phyloP scores from a whole-genome alignment of 2,329 filamentous ascomycete species.

The Sporothrix variecibatus region DNA sequence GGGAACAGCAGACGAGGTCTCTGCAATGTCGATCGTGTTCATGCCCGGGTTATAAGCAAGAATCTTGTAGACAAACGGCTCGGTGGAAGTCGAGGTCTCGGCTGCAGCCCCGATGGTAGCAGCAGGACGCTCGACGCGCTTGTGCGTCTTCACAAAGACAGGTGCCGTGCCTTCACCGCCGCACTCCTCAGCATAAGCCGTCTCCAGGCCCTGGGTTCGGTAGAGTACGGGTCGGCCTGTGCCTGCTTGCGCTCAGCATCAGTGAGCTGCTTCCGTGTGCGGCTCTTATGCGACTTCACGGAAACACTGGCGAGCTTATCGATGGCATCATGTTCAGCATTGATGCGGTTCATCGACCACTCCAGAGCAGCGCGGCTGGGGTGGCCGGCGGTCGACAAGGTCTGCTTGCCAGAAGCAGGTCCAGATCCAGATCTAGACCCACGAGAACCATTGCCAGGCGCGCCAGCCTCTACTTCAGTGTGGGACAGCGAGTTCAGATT shows the following conservation, averaged over 20 bases:
- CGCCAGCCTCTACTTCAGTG: not conserved
- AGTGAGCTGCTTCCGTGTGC: not conserved
- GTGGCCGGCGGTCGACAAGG: not conserved
- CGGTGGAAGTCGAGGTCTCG: not conserved
- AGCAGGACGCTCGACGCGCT: not conserved
- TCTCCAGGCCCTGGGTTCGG: constrained; percentile 50
- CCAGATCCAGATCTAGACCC: not conserved
- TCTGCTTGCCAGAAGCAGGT: constrained; percentile 14
- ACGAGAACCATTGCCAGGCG: not conserved
- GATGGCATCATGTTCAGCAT: constrained; percentile 36
- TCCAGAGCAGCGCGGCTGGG: constrained; percentile 36
- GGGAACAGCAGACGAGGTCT: constrained; percentile 59
- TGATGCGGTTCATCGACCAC: constrained; percentile 36
- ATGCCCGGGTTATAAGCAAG: constrained; percentile 65
- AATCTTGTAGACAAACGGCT: constrained; percentile 57
- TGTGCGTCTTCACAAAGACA: constrained; percentile 39
- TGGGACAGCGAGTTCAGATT: constrained; percentile 25
- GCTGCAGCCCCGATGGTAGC: not conserved
- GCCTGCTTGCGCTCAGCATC: constrained; percentile 24
- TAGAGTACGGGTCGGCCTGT: constrained; percentile 42
- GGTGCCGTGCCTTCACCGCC: constrained; percentile 41
- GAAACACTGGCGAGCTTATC: constrained; percentile 36
- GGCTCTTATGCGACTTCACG: constrained; percentile 32
- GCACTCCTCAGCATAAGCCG: constrained; percentile 49
- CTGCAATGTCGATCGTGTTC: constrained; percentile 58